Evolutionary conservation across 139 green algal species (phyloP), one percentile per base, ranked within the genome.

Genomic region (Micromonas pusilla): DNA sequence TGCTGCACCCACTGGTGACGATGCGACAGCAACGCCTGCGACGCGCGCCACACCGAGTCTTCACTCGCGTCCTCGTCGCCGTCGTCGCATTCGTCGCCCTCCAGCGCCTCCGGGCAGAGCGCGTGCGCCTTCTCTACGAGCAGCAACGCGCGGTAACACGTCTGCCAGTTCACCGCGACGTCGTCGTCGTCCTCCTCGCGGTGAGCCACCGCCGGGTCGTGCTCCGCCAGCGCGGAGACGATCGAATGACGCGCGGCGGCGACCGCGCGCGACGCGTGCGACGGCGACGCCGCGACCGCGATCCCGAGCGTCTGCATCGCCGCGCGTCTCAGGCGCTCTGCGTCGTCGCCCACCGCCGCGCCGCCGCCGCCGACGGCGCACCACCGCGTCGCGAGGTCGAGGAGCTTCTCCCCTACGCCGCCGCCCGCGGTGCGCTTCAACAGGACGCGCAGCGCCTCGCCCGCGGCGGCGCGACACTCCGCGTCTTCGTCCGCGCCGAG

Each of bases 1-100:
- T 90, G 92, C 31, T 91, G 89, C 67, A 97, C 90, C 93, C 93
- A 97, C 62, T 87, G 26, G 83, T 97, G 93, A 0, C 76, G 81
- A 70, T 91, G 84, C 26, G 75, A 30, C 79, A 92, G 79, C 73
- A 89, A 76, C 25, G 21, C 32, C 19, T 77, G 2, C 16, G 80
- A 53, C 0, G 13, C 5, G 0, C n/a, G 19, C 83, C 80, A 87
- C 3, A 83, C 20, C 20, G 62, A 60, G 25, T 25, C 30, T 36
- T 62, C 60, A 1, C 52, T 52, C 9, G 66, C 54, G 53, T 66
- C 66, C 4, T 37, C 39, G 65, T 80, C 73, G 36, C 37, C 28
- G 45, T 57, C 45, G 45, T 57, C 45, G 45, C 16, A 9, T 57
- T 9, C 9, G 9, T 23, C 45, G 45, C 9, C 9, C 45, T 9